Conservation (phyloP, 192 early-diverging fungal species). For the Backusella psychrophila region DNA sequence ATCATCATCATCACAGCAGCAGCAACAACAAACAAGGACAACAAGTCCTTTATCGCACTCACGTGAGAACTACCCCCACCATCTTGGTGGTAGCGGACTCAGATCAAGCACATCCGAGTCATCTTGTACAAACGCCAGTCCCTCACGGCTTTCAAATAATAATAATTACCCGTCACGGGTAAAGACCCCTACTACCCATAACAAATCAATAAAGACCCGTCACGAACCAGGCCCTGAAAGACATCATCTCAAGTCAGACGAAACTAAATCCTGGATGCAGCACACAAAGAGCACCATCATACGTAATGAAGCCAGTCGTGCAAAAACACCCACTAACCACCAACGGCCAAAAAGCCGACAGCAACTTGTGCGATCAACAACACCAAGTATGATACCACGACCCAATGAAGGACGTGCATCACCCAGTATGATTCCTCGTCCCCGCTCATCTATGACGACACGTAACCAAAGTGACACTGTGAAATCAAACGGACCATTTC, state of each 20-base stretch:
- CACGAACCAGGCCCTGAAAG: constrained; percentile 3
- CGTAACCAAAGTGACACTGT: constrained; percentile 3
- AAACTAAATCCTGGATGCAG: constrained; percentile 17
- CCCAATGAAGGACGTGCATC: constrained; percentile 24
- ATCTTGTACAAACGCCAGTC: constrained; percentile 1
- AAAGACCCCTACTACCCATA: not conserved
- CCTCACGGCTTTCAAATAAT: not conserved
- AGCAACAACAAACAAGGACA: constrained; percentile 9
- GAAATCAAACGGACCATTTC: constrained; percentile 5
- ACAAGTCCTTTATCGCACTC: constrained; percentile 12
- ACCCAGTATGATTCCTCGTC: constrained; percentile 28
- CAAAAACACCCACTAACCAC: constrained; percentile 10
- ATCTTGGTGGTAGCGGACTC: not conserved
- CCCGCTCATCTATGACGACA: constrained; percentile 26
- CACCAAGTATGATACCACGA: constrained; percentile 40
- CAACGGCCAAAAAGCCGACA: not conserved
- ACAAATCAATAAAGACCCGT: not conserved
- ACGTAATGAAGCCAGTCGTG: constrained; percentile 10
- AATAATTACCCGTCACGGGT: not conserved
- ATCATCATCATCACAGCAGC: not conserved
- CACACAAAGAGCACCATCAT: constrained; percentile 27
- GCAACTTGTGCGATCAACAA: not conserved
- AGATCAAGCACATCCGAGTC: constrained; percentile 16
- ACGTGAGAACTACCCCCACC: not conserved
- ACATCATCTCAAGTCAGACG: not conserved